Conservation (phyloP, 2,329 filamentous ascomycete genomes). For the Plectosphaerella cucumerina region DNA sequence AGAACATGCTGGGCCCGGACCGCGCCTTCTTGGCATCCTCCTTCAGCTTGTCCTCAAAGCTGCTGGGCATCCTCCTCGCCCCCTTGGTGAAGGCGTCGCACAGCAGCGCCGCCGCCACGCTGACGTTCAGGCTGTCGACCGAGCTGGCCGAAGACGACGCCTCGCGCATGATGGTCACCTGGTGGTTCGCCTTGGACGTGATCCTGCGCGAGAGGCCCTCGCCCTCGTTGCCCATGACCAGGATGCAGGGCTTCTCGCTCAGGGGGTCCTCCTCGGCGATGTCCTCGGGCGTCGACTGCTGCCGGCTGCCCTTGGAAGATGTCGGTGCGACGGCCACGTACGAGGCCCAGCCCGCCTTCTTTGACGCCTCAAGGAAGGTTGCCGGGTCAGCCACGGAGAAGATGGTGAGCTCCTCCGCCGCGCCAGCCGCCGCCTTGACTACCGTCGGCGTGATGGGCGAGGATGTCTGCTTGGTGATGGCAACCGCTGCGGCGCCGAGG, state of each 20-base stretch:
- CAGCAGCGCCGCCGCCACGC: constrained; percentile 77
- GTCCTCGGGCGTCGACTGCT: constrained; percentile 42
- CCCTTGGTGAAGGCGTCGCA: constrained; percentile 62
- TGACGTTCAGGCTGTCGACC: constrained; percentile 92
- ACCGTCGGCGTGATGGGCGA: constrained; percentile 72
- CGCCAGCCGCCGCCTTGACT: constrained; percentile 84
- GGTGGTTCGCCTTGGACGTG: constrained; percentile 60
- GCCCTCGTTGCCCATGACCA: constrained; percentile 82
- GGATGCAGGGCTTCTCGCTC: constrained; percentile 60
- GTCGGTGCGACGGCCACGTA: constrained; percentile 67
- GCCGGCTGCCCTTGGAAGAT: constrained; percentile 21
- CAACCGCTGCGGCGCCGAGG: constrained; percentile 82
- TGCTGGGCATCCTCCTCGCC: constrained; percentile 14
- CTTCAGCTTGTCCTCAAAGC: constrained; percentile 27
- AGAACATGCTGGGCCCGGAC: constrained; percentile 9
- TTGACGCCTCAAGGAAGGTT: constrained; percentile 66
- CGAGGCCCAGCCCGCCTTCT: constrained; percentile 72
- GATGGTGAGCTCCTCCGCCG: constrained; percentile 73
- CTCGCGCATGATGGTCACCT: constrained; percentile 58
- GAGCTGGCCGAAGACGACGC: constrained; percentile 41
- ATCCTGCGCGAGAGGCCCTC: constrained; percentile 65
- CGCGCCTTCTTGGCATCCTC: constrained; percentile 25
- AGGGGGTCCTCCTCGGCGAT: constrained; percentile 51
- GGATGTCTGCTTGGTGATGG: constrained; percentile 68
- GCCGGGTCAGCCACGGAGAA: constrained; percentile 65